Conservation (phyloP, 805 yeast species). For the Wickerhamiella cacticola region DNA sequence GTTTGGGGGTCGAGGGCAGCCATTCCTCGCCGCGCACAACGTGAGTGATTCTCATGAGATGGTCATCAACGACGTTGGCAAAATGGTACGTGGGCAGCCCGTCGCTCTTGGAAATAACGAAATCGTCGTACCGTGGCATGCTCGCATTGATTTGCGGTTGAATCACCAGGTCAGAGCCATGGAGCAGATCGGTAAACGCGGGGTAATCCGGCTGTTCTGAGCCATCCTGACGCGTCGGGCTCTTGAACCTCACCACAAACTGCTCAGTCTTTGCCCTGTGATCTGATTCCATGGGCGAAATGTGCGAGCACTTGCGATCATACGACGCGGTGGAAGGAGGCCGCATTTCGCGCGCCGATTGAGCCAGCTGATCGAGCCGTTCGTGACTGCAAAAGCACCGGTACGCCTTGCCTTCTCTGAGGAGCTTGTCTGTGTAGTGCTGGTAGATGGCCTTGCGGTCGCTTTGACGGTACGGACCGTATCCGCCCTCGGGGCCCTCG, state of each 20-base stretch:
- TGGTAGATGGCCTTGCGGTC: constrained; percentile 58
- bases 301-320: constrained; percentile 63
- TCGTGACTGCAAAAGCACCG: constrained; percentile 79
- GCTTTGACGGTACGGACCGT: constrained; percentile 75
- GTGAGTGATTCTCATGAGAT: constrained; percentile 82
- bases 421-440: constrained; percentile 43
- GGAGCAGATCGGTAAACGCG: constrained; percentile 56
- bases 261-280: constrained; percentile 27
- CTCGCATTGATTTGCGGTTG: constrained; percentile 65
- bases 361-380: constrained; percentile 53
- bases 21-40: constrained; percentile 97
- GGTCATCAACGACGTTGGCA: constrained; percentile 93
- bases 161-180: constrained; percentile 52
- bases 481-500: constrained; percentile 17
- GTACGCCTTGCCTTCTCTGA: constrained; percentile 64
- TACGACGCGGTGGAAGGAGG: constrained; percentile 92
- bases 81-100: constrained; percentile 93
- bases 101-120: constrained; percentile 82
- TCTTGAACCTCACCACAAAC: constrained; percentile 57
- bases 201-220: constrained; percentile 37
- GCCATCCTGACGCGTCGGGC: constrained; percentile 40
- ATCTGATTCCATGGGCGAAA: constrained; percentile 34
- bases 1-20: constrained; percentile 93
- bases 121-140: constrained; percentile 79
- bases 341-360: constrained; percentile 55